A percentile compares a stretch with the other conserved stretches of the same genome.
Conservation (phyloP, 495 filamentous ascomycete species). For the Penicillium coffeae region DNA sequence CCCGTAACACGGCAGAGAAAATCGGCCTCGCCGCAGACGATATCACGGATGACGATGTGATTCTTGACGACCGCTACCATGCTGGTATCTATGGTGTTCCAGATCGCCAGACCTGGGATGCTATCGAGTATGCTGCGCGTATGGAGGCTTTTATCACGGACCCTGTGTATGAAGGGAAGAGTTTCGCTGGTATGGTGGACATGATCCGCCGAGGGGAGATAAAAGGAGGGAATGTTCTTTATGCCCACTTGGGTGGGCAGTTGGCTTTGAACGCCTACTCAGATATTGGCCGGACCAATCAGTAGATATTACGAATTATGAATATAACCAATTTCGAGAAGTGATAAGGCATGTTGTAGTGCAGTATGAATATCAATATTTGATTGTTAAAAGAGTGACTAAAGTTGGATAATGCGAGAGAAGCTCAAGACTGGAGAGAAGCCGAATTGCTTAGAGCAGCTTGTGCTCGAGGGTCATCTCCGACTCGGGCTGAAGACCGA, state of each 20-base stretch:
- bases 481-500: constrained; percentile 95
- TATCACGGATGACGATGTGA: constrained; percentile 52
- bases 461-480: constrained; percentile 99
- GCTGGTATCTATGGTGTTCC: constrained; percentile 58
- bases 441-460: constrained; percentile 38
- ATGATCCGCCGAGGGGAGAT: constrained; percentile 57
- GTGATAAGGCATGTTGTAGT: too few relatives aligned
- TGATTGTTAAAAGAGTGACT: constrained; percentile 31
- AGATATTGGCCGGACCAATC: constrained; percentile 23
- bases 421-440: neutral
- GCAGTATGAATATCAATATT: neutral
- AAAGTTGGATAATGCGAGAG: constrained; percentile 22
- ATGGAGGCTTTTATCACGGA: constrained; percentile 66
- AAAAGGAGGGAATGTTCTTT: constrained; percentile 54
- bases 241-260: constrained; percentile 63
- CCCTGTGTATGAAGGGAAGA: constrained; percentile 67
- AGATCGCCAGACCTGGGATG: constrained; percentile 53
- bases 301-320: constrained; percentile 4
- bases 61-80: constrained; percentile 59
- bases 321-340: too few relatives aligned
- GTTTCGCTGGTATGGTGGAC: constrained; percentile 61
- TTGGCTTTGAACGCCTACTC: constrained; percentile 59
- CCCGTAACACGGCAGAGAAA: constrained; percentile 50
- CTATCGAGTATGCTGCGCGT: constrained; percentile 56
- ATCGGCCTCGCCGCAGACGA: constrained; percentile 53